A percentile compares a stretch with the other conserved stretches of the same genome.
Conservation (phyloP, 306 rosid genomes). For the Rubus parviflorus region DNA sequence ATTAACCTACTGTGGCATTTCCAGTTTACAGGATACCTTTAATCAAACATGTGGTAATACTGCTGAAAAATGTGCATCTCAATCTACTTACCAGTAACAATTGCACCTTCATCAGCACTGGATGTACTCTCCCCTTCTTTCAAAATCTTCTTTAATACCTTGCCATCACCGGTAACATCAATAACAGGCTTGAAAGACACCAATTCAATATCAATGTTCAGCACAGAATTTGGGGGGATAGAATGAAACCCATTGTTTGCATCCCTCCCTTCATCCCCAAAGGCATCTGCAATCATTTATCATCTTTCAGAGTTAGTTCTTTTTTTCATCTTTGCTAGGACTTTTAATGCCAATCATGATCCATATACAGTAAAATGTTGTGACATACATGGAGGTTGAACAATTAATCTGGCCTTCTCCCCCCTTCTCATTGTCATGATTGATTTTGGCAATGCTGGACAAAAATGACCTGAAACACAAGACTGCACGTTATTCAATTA, state of each 20-base stretch:
- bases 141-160: conserved; percentile 62
- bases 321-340: not conserved
- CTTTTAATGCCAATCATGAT: not conserved
- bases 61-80: not conserved
- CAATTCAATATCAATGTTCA: conserved; percentile 56
- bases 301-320: not conserved
- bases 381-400: conserved; percentile 65
- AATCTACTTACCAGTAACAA: conserved; percentile 53
- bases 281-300: conserved; percentile 48
- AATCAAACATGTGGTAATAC: not conserved
- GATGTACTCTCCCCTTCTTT: conserved; percentile 61
- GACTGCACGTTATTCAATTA: conserved; percentile 4
- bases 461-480: conserved; percentile 48
- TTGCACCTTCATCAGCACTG: conserved; percentile 62
- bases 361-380: not conserved
- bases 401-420: conserved; percentile 66
- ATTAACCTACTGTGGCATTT: not conserved
- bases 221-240: conserved; percentile 47
- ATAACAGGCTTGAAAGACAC: conserved; percentile 65
- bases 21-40: not conserved
- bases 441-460: conserved; percentile 50
- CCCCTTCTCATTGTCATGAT: conserved; percentile 62
- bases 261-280: conserved; percentile 48
- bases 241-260: conserved; percentile 39
- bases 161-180: conserved; percentile 63